Conservation (phyloP, 345 rosid species). For the Gynandropsis gynandra region DNA sequence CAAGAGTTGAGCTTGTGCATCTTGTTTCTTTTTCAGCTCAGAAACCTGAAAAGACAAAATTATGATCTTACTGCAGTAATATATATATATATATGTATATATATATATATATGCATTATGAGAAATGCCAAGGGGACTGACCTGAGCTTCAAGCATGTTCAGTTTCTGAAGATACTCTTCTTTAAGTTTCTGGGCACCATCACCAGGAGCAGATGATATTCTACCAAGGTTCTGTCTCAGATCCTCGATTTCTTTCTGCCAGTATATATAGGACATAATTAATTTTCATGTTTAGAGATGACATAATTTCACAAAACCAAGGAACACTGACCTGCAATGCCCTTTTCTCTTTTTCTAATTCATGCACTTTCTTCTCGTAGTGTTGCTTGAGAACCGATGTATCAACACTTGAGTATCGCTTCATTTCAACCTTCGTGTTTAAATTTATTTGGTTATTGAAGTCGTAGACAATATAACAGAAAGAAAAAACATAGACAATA, state of each 20-base stretch:
- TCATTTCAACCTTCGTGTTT: constrained; percentile 88
- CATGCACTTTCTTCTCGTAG: constrained; percentile 84
- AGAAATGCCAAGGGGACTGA: constrained; percentile 24
- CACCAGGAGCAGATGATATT: constrained; percentile 70
- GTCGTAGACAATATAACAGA: constrained; percentile 2
- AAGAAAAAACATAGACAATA: constrained; percentile 8
- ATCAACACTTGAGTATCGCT: constrained; percentile 53
- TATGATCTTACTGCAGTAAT: neutral
- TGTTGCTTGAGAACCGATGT: constrained; percentile 88
- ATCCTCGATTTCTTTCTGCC: constrained; percentile 87
- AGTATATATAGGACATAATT: constrained; percentile 19
- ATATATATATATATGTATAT: constrained; percentile 7
- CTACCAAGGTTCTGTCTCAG: constrained; percentile 60
- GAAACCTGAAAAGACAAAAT: constrained; percentile 46
- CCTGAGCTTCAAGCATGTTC: constrained; percentile 84
- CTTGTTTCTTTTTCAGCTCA: constrained; percentile 90
- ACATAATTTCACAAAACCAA: neutral
- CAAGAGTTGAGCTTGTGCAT: constrained; percentile 87
- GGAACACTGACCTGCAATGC: constrained; percentile 58
- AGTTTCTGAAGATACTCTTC: constrained; percentile 84
- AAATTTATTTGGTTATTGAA: neutral
- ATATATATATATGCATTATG: neutral
- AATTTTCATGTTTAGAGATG: constrained; percentile 1
- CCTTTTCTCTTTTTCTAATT: constrained; percentile 80
- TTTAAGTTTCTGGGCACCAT: constrained; percentile 75